Evolutionary conservation across 1,284 basidiomycete genomes (phyloP).

Genomic region (Pterulicium gracile): DNA sequence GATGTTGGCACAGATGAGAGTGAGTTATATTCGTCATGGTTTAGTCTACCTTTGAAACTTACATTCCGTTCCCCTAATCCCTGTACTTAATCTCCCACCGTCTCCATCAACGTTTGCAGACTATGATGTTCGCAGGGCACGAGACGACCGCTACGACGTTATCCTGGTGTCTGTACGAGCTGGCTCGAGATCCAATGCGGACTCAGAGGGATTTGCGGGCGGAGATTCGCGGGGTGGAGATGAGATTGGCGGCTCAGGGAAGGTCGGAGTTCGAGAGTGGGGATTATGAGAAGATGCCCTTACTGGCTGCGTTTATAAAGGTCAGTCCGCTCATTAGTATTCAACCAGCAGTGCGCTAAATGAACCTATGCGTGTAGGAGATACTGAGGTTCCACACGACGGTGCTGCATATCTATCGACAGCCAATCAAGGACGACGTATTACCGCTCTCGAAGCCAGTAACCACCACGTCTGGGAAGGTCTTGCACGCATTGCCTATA

Average conservation of each 20-base stretch:
- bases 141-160: constrained; percentile 39
- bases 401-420: constrained; percentile 20
- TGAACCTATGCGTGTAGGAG: constrained; percentile 20
- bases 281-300: constrained; percentile 44
- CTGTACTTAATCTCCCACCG: too few species aligned
- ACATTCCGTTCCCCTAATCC: too few species aligned
- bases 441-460: constrained; percentile 32
- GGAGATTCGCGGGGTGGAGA: constrained; percentile 27
- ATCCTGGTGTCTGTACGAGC: constrained; percentile 30
- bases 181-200: constrained; percentile 25
- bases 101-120: too few species aligned
- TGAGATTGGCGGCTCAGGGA: constrained; percentile 25
- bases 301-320: constrained; percentile 40
- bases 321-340: constrained; percentile 15
- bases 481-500: constrained; percentile 23
- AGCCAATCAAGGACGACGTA: constrained; percentile 29
- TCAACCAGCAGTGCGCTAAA: constrained; percentile 6
- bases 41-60: too few species aligned
- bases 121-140: constrained; percentile 32
- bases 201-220: constrained; percentile 27
- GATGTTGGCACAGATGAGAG: constrained; percentile 42
- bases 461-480: constrained; percentile 21
- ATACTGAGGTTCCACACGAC: constrained; percentile 27
- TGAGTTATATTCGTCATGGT: too few species aligned
- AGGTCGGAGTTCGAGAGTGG: constrained; percentile 26